Evolutionary conservation across 768 basidiomycete genomes (phyloP).

Genomic region (Trametes cubensis): DNA sequence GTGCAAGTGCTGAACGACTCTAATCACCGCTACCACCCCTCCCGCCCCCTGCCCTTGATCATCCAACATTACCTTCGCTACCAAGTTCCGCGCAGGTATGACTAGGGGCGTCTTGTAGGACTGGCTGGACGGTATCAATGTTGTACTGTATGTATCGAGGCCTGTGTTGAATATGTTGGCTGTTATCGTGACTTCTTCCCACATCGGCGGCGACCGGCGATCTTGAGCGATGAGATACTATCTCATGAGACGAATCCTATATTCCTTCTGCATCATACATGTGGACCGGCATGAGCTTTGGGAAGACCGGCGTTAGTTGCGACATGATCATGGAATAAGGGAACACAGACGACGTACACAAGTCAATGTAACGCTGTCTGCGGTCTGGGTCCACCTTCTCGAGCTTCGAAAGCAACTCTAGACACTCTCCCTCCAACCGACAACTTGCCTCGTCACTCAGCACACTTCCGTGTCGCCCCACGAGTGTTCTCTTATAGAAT

Average conservation of each 20-base stretch:
- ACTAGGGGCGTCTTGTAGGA: background rate
- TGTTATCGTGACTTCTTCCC: too few species aligned
- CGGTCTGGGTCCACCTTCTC: slow-evolving; percentile 67
- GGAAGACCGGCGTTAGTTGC: too few species aligned
- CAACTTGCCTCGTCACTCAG: slow-evolving; percentile 36
- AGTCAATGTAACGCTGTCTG: slow-evolving; percentile 65
- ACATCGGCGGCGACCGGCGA: background rate
- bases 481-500: slow-evolving; percentile 74
- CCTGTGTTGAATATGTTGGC: background rate
- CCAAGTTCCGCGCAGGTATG: background rate
- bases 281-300: too few species aligned
- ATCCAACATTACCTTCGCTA: background rate
- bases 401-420: slow-evolving; percentile 57
- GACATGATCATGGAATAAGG: background rate
- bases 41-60: slow-evolving; percentile 6
- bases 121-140: slow-evolving; percentile 3
- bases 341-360: slow-evolving; percentile 45
- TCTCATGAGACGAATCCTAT: too few species aligned
- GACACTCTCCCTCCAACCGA: slow-evolving; percentile 46
- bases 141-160: slow-evolving; percentile 1
- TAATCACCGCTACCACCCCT: background rate
- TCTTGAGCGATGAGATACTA: background rate
- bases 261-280: too few species aligned
- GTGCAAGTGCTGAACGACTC: slow-evolving; percentile 62
- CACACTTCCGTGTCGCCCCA: slow-evolving; percentile 47